A percentile compares a stretch with the other conserved stretches of the same genome.
These are phyloP conservation scores for Aspergillus coremiiformis DNA, from an alignment of 495 filamentous ascomycete species.

Conservation along the genomic window DNA sequence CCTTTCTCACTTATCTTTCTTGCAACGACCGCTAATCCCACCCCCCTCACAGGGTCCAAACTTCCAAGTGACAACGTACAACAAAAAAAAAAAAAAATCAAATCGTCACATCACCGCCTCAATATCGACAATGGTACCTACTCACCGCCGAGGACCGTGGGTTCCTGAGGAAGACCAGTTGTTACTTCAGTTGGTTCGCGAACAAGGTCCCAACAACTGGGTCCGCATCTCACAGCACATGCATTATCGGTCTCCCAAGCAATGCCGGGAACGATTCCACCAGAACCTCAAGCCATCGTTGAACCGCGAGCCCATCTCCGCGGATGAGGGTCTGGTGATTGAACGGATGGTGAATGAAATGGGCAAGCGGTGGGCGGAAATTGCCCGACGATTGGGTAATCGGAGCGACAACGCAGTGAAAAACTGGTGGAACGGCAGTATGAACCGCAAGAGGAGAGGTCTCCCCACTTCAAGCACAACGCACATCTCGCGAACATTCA, in stretches of 20 bases:
- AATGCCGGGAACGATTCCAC: conserved; percentile 91
- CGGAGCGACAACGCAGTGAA: conserved; percentile 97
- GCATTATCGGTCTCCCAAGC: conserved; percentile 77
- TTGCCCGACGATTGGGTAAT: conserved; percentile 75
- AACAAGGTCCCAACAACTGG: conserved; percentile 84
- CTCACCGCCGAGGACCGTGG: conserved; percentile 82
- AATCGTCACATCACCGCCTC: not conserved
- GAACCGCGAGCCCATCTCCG: conserved; percentile 86
- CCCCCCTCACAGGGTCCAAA: not conserved
- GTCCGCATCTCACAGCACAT: conserved; percentile 76
- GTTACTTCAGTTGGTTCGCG: conserved; percentile 64
- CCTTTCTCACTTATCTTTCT: not conserved
- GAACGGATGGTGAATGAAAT: conserved; percentile 72
- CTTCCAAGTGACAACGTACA: no score
- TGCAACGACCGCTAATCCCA: not conserved
- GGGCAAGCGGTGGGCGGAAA: conserved; percentile 93
- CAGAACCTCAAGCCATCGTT: conserved; percentile 90
- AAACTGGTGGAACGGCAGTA: conserved; percentile 98
- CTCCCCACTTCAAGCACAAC: conserved; percentile 32
- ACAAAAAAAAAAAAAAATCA: not conserved
- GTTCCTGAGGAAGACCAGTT: conserved; percentile 69
- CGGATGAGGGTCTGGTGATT: conserved; percentile 79
- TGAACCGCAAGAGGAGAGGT: conserved; percentile 62
- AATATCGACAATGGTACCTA: conserved; percentile 37
- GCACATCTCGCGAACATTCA: conserved; percentile 30